Base-by-base conservation (phyloP, 148 eudicot species). In the Chenopodium berlandieri region DNA sequence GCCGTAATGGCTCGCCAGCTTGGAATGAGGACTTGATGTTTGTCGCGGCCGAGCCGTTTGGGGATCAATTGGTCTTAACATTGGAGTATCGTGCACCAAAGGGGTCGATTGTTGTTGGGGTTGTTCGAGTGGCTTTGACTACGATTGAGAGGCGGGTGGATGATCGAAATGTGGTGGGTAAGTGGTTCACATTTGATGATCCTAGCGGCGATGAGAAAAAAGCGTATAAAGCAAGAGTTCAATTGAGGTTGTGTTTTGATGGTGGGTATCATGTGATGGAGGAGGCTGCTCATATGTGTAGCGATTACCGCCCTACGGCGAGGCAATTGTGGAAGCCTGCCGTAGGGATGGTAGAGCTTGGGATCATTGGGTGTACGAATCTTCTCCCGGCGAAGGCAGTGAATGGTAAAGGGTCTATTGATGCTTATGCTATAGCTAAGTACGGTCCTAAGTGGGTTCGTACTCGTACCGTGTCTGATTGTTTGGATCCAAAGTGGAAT, bases 211-310 rank as follows among this genome's bases (percentile, higher is more conserved):
- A 87, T 19, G 83, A 85, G 60, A 89, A 87, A 54, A 80, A 87
- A 37, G 84, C 58, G 10, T 93, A 93, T 73, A 89, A 83, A 76
- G 92, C 97, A 32, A 91, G 98, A 81, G 84, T 93, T 54, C 97
- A 95, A 31, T 40, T 95, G 78, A 83, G 97, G 75, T 82, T 95
- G 6, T 95, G 97, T 58, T 92, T 95, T 27, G 98, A 95, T 65
- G 98, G 98, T 48, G 98, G 98, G 86, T 95, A 95, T 76, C 97
- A 95, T 69, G 98, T 95, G 81, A 95, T 95, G 98, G 98, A 95
- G 37, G 98, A 95, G 83, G 90, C 94, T 0, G 97, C 94, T 77
- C 89, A 95, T 23, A 88, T 92, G 77, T 90, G 97, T 71, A 95
- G 97, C 66, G 97, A 95, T 75, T 95, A 93, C 52, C 93, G 97